Evolutionary conservation across 1,284 basidiomycete genomes (phyloP).

Genomic region (Puccinia novopanici): DNA sequence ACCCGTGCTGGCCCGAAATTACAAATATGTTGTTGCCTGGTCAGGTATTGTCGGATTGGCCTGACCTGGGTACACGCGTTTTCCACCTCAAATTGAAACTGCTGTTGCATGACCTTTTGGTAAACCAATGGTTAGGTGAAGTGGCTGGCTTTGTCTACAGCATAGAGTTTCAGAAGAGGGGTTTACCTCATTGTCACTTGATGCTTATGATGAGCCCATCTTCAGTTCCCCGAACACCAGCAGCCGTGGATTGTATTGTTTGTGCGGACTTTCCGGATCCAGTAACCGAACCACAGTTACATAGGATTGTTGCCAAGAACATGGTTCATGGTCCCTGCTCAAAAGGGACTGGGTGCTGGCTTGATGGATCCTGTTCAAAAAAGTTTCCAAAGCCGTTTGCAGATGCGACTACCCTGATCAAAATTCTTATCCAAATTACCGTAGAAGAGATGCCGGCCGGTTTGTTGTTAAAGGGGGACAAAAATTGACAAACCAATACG

Average conservation of each 20-base stretch:
- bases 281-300: not conserved
- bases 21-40: not conserved
- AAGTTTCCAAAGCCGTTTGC: slow-evolving; percentile 4
- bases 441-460: not conserved
- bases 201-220: too few relatives aligned
- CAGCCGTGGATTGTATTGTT: not conserved
- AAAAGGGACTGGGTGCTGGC: not conserved
- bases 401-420: not conserved
- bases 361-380: not conserved
- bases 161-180: slow-evolving; percentile 30
- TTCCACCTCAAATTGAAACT: not conserved
- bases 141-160: not conserved
- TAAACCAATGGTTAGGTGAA: not conserved
- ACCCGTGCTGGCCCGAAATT: slow-evolving; percentile 7
- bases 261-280: not conserved
- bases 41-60: not conserved
- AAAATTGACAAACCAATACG: slow-evolving; percentile 57
- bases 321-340: slow-evolving; percentile 6
- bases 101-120: not conserved
- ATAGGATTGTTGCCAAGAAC: not conserved
- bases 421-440: not conserved
- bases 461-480: not conserved
- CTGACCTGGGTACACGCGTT: not conserved
- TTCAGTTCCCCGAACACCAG: not conserved
- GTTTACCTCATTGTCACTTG: slow-evolving; percentile 25